phyloP scores from a whole-genome alignment of 2,329 filamentous ascomycete genomes.

The Venturiaceae sp. region DNA sequence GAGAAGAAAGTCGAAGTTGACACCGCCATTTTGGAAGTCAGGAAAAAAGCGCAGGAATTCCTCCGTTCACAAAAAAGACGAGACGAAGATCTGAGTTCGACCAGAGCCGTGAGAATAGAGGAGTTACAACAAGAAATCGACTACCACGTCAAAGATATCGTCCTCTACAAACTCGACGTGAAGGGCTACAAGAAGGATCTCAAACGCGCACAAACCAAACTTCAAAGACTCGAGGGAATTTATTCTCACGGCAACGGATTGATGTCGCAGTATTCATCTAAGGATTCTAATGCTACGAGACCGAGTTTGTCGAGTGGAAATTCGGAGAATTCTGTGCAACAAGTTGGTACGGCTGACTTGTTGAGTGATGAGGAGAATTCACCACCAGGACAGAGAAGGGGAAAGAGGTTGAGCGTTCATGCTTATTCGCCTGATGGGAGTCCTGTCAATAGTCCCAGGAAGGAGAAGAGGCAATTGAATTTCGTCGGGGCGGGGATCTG shows the following conservation, averaged over 20 bases:
- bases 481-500: background rate
- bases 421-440: background rate
- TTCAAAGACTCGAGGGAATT: background rate
- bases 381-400: background rate
- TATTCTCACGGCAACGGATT: background rate
- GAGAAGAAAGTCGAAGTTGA: conserved; percentile 17
- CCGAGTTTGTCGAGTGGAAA: background rate
- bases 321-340: background rate
- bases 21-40: conserved; percentile 4
- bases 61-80: background rate
- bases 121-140: conserved; percentile 28
- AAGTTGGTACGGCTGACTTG: background rate
- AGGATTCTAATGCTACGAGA: background rate
- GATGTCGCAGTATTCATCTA: background rate
- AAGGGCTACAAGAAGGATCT: conserved; percentile 33
- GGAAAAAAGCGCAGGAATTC: background rate
- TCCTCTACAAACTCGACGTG: conserved; percentile 39
- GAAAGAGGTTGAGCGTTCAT: background rate
- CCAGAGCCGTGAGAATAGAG: conserved; percentile 9
- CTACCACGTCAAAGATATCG: conserved; percentile 36
- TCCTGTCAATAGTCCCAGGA: background rate
- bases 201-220: conserved; percentile 3
- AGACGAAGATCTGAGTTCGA: conserved; percentile 12
- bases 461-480: background rate
- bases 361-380: background rate